These are phyloP conservation scores for Myriosclerotinia scirpicola DNA, from an alignment of 2,329 filamentous ascomycete genomes.

Conservation along the genomic window DNA sequence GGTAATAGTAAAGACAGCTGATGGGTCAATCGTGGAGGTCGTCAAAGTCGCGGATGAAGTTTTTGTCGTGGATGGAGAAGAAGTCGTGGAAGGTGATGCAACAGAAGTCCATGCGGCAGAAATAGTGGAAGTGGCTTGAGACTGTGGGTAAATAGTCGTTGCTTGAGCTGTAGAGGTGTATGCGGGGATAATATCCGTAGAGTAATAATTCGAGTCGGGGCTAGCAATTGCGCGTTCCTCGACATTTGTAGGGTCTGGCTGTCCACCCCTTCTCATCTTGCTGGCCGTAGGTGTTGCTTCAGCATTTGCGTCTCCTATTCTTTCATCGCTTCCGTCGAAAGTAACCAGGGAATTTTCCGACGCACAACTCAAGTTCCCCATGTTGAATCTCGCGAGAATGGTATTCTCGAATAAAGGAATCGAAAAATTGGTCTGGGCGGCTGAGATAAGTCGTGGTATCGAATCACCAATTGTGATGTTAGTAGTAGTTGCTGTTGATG, in stretches of 20 bases:
- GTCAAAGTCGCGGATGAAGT: conserved; percentile 25
- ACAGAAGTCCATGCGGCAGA: conserved; percentile 14
- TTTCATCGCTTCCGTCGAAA: conserved; percentile 59
- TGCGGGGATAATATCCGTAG: conserved; percentile 18
- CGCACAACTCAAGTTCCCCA: conserved; percentile 73
- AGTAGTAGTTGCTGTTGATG: conserved; percentile 42
- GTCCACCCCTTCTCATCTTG: not conserved
- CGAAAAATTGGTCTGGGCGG: conserved; percentile 67
- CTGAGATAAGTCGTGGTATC: conserved; percentile 70
- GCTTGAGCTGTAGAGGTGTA: not conserved
- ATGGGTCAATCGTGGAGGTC: conserved; percentile 23
- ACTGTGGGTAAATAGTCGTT: conserved; percentile 8
- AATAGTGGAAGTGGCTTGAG: not conserved
- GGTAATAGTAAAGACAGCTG: conserved; percentile 49
- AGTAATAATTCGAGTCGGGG: conserved; percentile 25
- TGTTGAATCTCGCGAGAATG: conserved; percentile 75
- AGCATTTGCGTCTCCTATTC: conserved; percentile 28
- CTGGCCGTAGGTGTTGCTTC: conserved; percentile 23
- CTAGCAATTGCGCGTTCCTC: not conserved
- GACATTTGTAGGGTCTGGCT: not conserved
- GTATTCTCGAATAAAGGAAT: conserved; percentile 69
- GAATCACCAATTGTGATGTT: conserved; percentile 81
- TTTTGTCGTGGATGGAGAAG: conserved; percentile 24
- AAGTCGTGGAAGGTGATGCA: conserved; percentile 21
- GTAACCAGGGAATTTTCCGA: conserved; percentile 86